Conservation (phyloP, 1,139 yeast genomes). For the Pichia sp. region DNA sequence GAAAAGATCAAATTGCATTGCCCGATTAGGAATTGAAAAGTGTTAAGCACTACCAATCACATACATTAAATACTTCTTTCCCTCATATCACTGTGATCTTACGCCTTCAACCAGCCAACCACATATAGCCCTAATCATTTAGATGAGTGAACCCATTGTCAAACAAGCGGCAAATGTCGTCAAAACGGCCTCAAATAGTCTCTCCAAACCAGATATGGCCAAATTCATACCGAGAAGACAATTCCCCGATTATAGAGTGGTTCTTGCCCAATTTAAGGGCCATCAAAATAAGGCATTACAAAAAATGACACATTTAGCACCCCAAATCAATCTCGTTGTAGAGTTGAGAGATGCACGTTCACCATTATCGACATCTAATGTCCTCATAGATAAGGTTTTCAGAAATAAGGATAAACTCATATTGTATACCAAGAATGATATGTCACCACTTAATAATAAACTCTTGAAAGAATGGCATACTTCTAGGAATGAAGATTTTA, state of each 20-base stretch:
- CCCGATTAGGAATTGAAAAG: too few species aligned
- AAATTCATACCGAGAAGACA: constrained; percentile 23
- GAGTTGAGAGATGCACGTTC: constrained; percentile 89
- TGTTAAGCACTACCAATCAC: too few species aligned
- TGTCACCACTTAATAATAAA: constrained; percentile 22
- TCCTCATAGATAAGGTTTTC: constrained; percentile 64
- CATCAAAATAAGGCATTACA: constrained; percentile 82
- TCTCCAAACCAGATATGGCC: too few species aligned
- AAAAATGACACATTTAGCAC: constrained; percentile 61
- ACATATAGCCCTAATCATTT: too few species aligned
- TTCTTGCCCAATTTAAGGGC: constrained; percentile 79
- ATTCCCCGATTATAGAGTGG: constrained; percentile 65
- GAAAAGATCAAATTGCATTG: too few species aligned
- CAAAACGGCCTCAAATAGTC: too few species aligned
- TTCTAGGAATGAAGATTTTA: constrained; percentile 34
- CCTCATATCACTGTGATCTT: too few species aligned
- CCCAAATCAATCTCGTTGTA: constrained; percentile 72
- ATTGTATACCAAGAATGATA: constrained; percentile 64
- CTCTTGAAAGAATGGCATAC: constrained; percentile 50
- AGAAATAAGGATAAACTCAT: constrained; percentile 52
- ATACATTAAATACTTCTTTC: too few species aligned
- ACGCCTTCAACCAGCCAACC: too few species aligned
- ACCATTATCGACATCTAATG: constrained; percentile 78
- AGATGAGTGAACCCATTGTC: too few species aligned
- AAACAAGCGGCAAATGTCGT: neutral